Conservation (phyloP, 768 basidiomycete genomes). For the Termitomyces sp. region DNA sequence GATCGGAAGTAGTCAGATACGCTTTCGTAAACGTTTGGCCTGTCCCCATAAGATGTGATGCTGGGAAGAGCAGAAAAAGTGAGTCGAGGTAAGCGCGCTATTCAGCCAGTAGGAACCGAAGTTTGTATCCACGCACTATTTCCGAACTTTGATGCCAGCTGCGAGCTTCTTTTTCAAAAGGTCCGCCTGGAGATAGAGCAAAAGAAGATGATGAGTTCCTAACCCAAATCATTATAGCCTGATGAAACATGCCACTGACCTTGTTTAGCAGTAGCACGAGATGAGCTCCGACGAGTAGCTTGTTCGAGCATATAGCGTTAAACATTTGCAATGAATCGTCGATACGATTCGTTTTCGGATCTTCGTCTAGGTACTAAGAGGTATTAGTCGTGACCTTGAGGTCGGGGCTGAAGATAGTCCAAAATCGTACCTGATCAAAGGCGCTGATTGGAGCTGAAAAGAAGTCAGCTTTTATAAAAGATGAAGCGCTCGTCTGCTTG, state of each 20-base stretch:
- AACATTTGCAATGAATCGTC: constrained; percentile 82
- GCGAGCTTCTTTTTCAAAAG: constrained; percentile 69
- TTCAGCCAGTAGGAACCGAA: background rate
- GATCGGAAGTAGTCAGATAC: constrained; percentile 80
- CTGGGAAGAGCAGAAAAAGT: constrained; percentile 28
- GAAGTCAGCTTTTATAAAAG: background rate
- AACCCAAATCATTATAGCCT: background rate
- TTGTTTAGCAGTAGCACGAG: constrained; percentile 78
- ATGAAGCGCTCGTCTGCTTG: constrained; percentile 12
- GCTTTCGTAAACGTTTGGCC: constrained; percentile 65
- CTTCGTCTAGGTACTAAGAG: constrained; percentile 77
- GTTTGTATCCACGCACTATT: constrained; percentile 55
- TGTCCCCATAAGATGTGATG: constrained; percentile 74
- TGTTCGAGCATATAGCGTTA: constrained; percentile 70
- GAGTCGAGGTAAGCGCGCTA: background rate
- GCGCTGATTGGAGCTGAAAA: constrained; percentile 72
- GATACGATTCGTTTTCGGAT: constrained; percentile 72
- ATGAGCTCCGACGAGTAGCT: constrained; percentile 67
- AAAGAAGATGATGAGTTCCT: background rate
- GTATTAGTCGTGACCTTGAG: background rate
- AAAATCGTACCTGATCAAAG: constrained; percentile 67
- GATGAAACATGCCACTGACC: constrained; percentile 33
- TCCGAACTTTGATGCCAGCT: constrained; percentile 62
- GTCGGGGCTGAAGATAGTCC: background rate
- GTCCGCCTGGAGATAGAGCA: constrained; percentile 48